Base-by-base conservation (phyloP, 2,329 filamentous ascomycete genomes). In the Epicoccum nigrum region DNA sequence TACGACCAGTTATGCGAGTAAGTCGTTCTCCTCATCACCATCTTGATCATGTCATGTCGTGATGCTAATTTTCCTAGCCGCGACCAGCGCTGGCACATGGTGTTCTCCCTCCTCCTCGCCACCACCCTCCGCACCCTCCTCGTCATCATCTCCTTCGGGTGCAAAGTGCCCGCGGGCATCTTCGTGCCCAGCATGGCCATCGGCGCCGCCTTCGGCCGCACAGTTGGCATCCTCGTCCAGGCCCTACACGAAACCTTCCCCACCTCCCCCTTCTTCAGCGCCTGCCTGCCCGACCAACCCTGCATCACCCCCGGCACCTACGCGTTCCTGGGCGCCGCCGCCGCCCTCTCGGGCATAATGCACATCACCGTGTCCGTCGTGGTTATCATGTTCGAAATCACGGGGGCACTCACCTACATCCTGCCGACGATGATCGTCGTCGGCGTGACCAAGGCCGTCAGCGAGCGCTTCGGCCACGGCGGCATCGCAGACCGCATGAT, bases 301-400 rank as follows among this genome's bases (percentile, higher is more conserved):
- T 99, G 94, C 72, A 97, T 99, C 63, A 99, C 94, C 0, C 94
- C 94, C 0, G 94, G 94, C 8, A 97, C 94, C 1, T 99, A 99
- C 69, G 94, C 94, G 6, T 96, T 99, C 62, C 81, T 99, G 0
- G 94, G 94, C 33, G 94, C 94, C 4, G 94, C 87, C 0, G 93
- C 94, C 2, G 90, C 94, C 0, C 80, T 99, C 19, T 93, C 89
- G 71, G 94, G 94, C 8, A 97, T 97, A 68, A 99, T 97, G 93
- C 94, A 97, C 73, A 89, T 99, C 56, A 97, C 93, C 0, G 86
- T 99, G 13, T 95, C 92, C 0, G 92, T 99, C 8, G 93, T 97
- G 2, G 94, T 99, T 66, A 99, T 99, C 73, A 97, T 99, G 94
- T 97, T 97, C 68, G 94, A 99, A 74, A 82, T 99, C 40, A 99